Evolutionary conservation across 805 yeast species (phyloP).

Genomic region (Yarrowia deformans): DNA sequence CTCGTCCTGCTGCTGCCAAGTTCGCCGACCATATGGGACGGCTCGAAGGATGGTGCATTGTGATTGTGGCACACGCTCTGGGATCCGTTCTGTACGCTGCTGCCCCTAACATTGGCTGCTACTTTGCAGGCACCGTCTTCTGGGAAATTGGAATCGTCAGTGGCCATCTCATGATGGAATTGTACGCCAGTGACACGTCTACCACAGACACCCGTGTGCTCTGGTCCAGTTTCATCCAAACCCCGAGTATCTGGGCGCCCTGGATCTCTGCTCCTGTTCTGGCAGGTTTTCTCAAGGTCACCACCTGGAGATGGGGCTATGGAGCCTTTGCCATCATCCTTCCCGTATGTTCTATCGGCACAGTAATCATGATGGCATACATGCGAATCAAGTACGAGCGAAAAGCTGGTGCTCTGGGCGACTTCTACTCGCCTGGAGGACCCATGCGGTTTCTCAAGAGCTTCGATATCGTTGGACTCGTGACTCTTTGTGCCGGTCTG

Average conservation of each 20-base stretch:
- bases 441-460: slow-evolving; percentile 4
- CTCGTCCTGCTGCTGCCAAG: slow-evolving; percentile 33
- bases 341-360: slow-evolving; percentile 47
- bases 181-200: slow-evolving; percentile 18
- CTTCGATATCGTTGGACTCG: slow-evolving; percentile 4
- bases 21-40: slow-evolving; percentile 8
- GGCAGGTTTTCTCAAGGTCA: slow-evolving; percentile 48
- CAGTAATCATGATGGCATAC: slow-evolving; percentile 11
- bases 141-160: slow-evolving; percentile 28
- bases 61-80: slow-evolving; percentile 17
- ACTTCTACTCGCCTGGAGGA: slow-evolving; percentile 20
- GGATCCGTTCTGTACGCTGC: slow-evolving; percentile 27
- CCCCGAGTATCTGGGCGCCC: slow-evolving; percentile 27
- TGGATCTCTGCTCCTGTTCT: slow-evolving; percentile 22
- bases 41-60: slow-evolving; percentile 15
- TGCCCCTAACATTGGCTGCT: slow-evolving; percentile 22
- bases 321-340: slow-evolving; percentile 57
- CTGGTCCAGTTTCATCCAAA: slow-evolving; percentile 3
- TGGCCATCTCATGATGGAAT: slow-evolving; percentile 31
- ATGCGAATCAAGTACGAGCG: slow-evolving; percentile 19
- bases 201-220: slow-evolving; percentile 7
- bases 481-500: slow-evolving; percentile 12
- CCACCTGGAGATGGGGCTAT: slow-evolving; percentile 62
- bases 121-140: slow-evolving; percentile 24
- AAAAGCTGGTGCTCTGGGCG: slow-evolving; percentile 6